Base-by-base conservation (phyloP, 345 rosid species). In the Gossypium thurberi region DNA sequence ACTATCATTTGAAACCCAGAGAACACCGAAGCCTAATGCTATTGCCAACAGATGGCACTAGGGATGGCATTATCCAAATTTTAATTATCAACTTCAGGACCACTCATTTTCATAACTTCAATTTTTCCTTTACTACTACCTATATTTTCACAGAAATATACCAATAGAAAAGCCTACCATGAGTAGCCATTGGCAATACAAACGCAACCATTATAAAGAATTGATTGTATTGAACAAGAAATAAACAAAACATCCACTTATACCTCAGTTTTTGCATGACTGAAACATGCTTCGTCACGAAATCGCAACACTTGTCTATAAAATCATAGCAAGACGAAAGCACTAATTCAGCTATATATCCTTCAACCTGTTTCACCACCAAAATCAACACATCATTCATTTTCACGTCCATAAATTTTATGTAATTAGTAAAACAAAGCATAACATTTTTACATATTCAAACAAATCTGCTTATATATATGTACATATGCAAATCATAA, bases 191-290 rank as follows among this genome's bases (percentile, higher is more conserved):
- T 33, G 7, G 7, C 37, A 40, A 50, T 53, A 23, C 66, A 9
- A 47, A 26, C 28, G 26, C 28, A 43, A 74, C 17, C 55, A 44
- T 18, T 37, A 52, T 52, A 69, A 51, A 65, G 40, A 26, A 9
- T 15, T 17, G 9, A 51, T 15, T 15, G 10, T 21, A 21, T 10
- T 0, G 2, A n/a, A 42, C 40, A 40, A 50, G 14, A 10, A 78
- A 62, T 46, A 5, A 25, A 15, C 50, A 65, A 44, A 3, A 62
- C 10, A 4, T 47, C 55, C 8, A 33, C 44, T 51, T 80, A 37
- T 82, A 92, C 98, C 82, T 86, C 72, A 77, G 67, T 80, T 85
- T 92, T 74, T 92, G 98, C 90, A 92, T 76, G 12, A 84, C 65
- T 3, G 94, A 78, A 67, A 92, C 87, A 68, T 89, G 85, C 86